Evolutionary conservation across 306 rosid genomes (phyloP).

Genomic region (Casuarina glauca): DNA sequence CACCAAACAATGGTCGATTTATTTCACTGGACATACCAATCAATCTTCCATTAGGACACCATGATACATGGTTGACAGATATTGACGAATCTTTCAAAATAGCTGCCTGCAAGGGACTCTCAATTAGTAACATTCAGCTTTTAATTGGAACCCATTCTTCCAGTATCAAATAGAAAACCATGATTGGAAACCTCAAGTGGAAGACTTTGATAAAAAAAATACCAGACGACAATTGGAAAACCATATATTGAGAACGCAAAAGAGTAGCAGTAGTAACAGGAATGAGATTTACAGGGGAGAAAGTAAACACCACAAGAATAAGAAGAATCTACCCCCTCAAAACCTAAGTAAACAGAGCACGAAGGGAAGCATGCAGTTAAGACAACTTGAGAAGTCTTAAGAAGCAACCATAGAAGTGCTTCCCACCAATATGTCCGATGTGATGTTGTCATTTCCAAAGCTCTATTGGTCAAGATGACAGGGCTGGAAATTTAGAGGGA

Average conservation of each 20-base stretch:
- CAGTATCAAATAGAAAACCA: constrained; percentile 4
- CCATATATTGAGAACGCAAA: neutral
- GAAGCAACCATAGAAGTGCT: neutral
- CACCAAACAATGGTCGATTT: neutral
- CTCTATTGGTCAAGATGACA: neutral
- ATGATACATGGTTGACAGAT: constrained; percentile 76
- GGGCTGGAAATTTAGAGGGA: neutral
- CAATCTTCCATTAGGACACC: constrained; percentile 88
- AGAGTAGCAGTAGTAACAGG: neutral
- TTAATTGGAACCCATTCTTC: constrained; percentile 18
- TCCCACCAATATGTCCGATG: neutral
- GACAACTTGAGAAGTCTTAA: neutral
- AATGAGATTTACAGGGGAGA: neutral
- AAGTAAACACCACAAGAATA: neutral
- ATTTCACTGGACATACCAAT: constrained; percentile 56
- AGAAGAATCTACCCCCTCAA: neutral
- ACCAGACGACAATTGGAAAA: neutral
- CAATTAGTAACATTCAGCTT: constrained; percentile 30
- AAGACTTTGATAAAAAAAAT: neutral
- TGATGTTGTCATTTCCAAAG: neutral
- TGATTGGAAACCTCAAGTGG: neutral
- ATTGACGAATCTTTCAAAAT: constrained; percentile 52
- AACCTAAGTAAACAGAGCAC: neutral
- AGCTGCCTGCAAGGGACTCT: constrained; percentile 59
- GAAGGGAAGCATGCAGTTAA: neutral